Percentiles rank a stretch among this genome's conserved stretches.
These are phyloP conservation scores for Waltergamsia citrina DNA, from an alignment of 2,329 filamentous ascomycete genomes.

Conservation along the genomic window DNA sequence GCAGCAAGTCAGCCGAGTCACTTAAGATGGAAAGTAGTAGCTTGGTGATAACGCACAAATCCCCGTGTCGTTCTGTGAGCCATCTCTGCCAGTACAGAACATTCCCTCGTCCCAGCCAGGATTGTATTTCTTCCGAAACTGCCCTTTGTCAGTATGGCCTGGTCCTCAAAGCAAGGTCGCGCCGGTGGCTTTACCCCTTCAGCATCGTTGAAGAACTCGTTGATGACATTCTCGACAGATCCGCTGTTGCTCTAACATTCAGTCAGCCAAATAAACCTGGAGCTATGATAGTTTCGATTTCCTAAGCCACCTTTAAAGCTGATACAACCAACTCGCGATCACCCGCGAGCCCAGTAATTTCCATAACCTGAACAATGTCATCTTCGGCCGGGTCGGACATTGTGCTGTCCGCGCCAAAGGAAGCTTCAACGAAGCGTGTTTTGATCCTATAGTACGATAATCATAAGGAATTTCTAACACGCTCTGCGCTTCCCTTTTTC, in stretches of 20 bases:
- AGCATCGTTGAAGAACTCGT: constrained; percentile 41
- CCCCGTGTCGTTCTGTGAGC: constrained; percentile 27
- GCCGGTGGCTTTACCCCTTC: constrained; percentile 17
- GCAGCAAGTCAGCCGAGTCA: background rate
- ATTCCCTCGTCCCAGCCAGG: constrained; percentile 43
- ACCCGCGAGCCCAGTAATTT: constrained; percentile 27
- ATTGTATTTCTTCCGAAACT: constrained; percentile 39
- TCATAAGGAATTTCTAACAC: no score
- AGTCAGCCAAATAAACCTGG: background rate
- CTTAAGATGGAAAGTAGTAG: background rate
- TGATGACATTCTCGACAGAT: constrained; percentile 35
- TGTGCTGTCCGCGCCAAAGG: no score
- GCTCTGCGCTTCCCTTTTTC: no score
- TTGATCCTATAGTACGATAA: no score
- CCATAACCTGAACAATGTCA: constrained; percentile 28
- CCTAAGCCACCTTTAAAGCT: constrained; percentile 27
- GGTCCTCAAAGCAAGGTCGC: background rate
- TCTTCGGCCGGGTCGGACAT: constrained; percentile 27
- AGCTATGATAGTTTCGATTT: background rate
- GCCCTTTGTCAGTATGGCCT: background rate
- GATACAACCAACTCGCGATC: constrained; percentile 28
- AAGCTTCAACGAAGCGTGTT: no score
- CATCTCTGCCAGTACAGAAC: constrained; percentile 44
- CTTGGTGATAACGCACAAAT: constrained; percentile 29
- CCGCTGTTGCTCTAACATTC: constrained; percentile 27